A percentile compares a stretch with the other conserved stretches of the same genome.
These are phyloP conservation scores for Bothriochloa decipiens DNA, from an alignment of 176 grass and related monocot genomes.

Conservation along the genomic window DNA sequence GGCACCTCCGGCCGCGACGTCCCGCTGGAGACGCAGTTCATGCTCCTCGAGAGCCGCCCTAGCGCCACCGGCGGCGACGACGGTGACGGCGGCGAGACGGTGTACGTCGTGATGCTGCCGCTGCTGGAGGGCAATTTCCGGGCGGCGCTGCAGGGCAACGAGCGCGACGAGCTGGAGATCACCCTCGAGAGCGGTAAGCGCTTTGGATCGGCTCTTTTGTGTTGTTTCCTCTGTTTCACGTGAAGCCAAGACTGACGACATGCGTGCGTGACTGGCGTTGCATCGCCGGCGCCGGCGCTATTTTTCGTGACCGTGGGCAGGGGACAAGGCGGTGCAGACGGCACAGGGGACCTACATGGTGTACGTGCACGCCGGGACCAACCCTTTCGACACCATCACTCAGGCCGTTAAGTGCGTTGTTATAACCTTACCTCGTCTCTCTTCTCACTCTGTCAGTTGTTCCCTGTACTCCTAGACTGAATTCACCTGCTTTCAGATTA, in stretches of 20 bases:
- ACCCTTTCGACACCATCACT: constrained; percentile 79
- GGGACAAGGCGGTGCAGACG: constrained; percentile 73
- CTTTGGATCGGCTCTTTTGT: not conserved
- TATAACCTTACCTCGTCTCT: no score
- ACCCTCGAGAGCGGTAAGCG: constrained; percentile 80
- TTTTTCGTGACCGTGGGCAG: not conserved
- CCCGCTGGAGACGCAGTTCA: constrained; percentile 92
- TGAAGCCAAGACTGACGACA: not conserved
- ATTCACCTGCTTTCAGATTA: no score
- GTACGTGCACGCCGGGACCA: constrained; percentile 76
- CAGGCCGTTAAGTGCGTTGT: constrained; percentile 57
- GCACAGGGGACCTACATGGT: constrained; percentile 62
- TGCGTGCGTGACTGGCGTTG: not conserved
- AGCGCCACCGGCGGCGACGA: not conserved
- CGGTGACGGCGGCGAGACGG: constrained; percentile 35
- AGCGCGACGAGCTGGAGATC: constrained; percentile 67
- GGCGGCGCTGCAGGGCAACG: constrained; percentile 78
- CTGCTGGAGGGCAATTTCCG: constrained; percentile 86
- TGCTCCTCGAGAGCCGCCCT: constrained; percentile 63
- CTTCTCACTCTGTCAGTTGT: no score
- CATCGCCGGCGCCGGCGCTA: constrained; percentile 23
- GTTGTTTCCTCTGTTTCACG: not conserved
- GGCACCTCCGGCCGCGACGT: constrained; percentile 67
- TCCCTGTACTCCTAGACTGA: no score
- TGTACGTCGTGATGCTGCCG: constrained; percentile 81